phyloP scores from a whole-genome alignment of 768 basidiomycete species.

The Hygrocybe coccinea region DNA sequence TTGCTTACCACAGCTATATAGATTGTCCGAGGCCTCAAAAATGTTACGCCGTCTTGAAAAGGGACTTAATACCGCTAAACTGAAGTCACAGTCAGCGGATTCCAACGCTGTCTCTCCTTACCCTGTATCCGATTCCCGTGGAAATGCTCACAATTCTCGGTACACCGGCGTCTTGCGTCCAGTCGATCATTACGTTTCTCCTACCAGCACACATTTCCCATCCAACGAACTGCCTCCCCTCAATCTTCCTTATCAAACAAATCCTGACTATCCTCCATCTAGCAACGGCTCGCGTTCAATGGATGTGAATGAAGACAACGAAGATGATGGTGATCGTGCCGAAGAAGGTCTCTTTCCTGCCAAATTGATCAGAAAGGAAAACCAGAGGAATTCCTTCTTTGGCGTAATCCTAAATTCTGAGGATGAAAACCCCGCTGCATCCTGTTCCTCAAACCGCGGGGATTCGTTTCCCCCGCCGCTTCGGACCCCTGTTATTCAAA shows the following conservation, averaged over 20 bases:
- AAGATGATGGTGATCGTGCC: constrained; percentile 54
- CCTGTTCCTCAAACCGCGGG: constrained; percentile 32
- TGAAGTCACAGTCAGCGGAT: constrained; percentile 54
- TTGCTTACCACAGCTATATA: constrained; percentile 25
- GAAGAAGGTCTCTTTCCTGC: constrained; percentile 69
- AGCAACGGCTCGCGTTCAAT: constrained; percentile 37
- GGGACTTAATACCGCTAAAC: constrained; percentile 69
- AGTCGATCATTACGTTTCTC: constrained; percentile 31
- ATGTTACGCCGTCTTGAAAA: constrained; percentile 86
- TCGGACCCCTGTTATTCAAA: constrained; percentile 35
- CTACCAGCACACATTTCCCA: constrained; percentile 35
- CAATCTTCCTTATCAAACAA: constrained; percentile 36
- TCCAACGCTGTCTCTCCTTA: constrained; percentile 31
- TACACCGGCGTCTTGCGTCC: constrained; percentile 27
- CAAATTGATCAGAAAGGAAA: constrained; percentile 68
- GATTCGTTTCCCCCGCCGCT: constrained; percentile 38
- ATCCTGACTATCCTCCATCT: constrained; percentile 35
- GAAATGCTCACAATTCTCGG: constrained; percentile 18
- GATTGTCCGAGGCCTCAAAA: constrained; percentile 84
- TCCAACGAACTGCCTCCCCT: constrained; percentile 48
- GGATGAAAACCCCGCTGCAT: constrained; percentile 39
- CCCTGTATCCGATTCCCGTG: constrained; percentile 29
- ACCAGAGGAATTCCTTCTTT: constrained; percentile 72
- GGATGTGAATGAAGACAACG: constrained; percentile 61
- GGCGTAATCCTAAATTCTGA: constrained; percentile 77